Base-by-base conservation (phyloP, 805 yeast genomes). In the Candida golubevii region DNA sequence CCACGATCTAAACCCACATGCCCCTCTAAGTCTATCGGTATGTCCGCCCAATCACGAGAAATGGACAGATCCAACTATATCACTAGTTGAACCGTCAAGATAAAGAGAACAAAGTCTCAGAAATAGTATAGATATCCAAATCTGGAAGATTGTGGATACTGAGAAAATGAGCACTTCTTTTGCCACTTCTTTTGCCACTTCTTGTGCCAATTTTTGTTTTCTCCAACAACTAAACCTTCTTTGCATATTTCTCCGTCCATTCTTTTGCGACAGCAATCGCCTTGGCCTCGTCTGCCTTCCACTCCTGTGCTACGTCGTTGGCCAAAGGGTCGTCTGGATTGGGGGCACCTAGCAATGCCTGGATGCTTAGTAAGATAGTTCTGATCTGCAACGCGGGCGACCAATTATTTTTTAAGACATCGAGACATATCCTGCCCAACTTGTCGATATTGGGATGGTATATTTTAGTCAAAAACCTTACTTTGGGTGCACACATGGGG, bases 241-340 rank as follows among this genome's bases (percentile, higher is more conserved):
- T 47, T 28, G 90, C 90, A 57, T 72, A 85, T 63, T 69, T 69
- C 50, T 63, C 65, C 0, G 91, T 85, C 91, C 90, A 85, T 51
- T 81, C 83, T 51, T 64, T 68, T 8, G 98, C 99, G 18, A 85
- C 89, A 11, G 69, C 77, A 42, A 89, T 82, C 18, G 98, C 99
- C 49, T 72, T 72, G 34, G 74, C 70, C 65, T 89, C 95, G 57
- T 93, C 80, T 51, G 80, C 84, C 60, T 91, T 85, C 97, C 99
- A 93, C 49, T 86, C 91, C 55, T 88, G 90, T 2, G 99, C 99
- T 34, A 93, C 99, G 54, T 93, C 98, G 59, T 93, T 93, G 14
- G 98, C 98, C 54, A 93, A 74, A 1, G 99, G 99, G 66, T 93
- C 99, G 62, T 93, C 96, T 2, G 99, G 99, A 58, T 93, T 93